Conservation (phyloP, 2,329 filamentous ascomycete species). For the Fusarium euwallaceae region DNA sequence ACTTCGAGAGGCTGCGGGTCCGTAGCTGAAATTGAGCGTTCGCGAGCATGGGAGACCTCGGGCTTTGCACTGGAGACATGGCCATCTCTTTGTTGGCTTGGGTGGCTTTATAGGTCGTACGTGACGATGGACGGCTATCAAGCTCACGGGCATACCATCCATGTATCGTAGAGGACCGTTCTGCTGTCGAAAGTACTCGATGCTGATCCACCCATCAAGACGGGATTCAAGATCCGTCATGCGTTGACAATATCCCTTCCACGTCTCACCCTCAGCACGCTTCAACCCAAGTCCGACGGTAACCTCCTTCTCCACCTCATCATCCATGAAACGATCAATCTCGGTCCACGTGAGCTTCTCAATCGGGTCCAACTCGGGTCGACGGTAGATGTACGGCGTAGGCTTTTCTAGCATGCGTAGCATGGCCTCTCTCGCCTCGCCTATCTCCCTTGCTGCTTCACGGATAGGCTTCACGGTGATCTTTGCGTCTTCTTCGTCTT, state of each 20-base stretch:
- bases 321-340: constrained; percentile 25
- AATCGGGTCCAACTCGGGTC: background rate
- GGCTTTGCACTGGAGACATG: constrained; percentile 45
- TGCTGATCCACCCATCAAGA: constrained; percentile 14
- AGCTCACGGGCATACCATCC: constrained; percentile 46
- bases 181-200: constrained; percentile 16
- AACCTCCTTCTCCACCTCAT: constrained; percentile 12
- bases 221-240: constrained; percentile 28
- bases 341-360: constrained; percentile 11
- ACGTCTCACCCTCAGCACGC: constrained; percentile 13
- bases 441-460: background rate
- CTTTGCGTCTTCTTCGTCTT: background rate
- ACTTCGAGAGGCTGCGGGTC: background rate
- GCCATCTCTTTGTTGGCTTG: background rate
- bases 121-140: constrained; percentile 26
- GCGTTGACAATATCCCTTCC: constrained; percentile 14
- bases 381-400: background rate
- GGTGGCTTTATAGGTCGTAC: constrained; percentile 20
- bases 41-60: constrained; percentile 44
- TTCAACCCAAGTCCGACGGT: constrained; percentile 7
- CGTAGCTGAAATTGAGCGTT: background rate
- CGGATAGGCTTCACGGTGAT: background rate
- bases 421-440: background rate
- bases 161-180: constrained; percentile 41
- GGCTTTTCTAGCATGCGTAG: background rate